Base-by-base conservation (phyloP, 2,329 filamentous ascomycete genomes). In the Ceratocystis variospora region DNA sequence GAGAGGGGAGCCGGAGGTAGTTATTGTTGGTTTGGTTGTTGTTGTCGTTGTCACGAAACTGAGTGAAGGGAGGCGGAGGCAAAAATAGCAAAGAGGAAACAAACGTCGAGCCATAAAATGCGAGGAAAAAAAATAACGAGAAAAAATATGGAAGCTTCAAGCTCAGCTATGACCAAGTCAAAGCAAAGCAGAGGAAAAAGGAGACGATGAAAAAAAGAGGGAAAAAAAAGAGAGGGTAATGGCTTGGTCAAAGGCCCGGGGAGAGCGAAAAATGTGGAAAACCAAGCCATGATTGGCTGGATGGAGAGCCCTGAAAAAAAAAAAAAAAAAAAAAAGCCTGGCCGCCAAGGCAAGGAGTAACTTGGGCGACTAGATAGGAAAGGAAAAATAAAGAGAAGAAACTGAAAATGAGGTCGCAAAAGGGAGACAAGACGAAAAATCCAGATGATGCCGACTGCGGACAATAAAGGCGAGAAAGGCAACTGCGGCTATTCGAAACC, bases 111-210 rank as follows among this genome's bases (percentile, higher is more conserved):
- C 10, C 53, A 55, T 44, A 33, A 61, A 25, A 45, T 15, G 28
- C 55, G 65, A 67, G 15, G 17, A 44, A 33, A 53, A 31, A 31
- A 50, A 65, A 55, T 5, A 44, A 62, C 53, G 19, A 37, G 22
- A n/a, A 33, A 44, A 66, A 50, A 45, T 61, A 10, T 17, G 6
- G 53, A 17, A 31, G 55, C 55, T 59, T 28, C 55, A 53, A 59
- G 22, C 6, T 59, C 55, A 59, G 55, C 55, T 59, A 59, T 59
- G 55, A 59, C 55, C 55, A 59, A 59, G 55, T 59, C 55, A 59
- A 59, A 59, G 55, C 55, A 59, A 37, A 22, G 48, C 8, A 19
- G n/a, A 19, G 17, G 48, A 53, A 22, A 53, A 53, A 22, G n/a
- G 19, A 19, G 19, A 53, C 19, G 22, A 22, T 19, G 48, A 48